Evolutionary conservation across 306 rosid genomes (phyloP), one percentile per base, ranked within the genome.

Genomic region (Hippophae tibetana): DNA sequence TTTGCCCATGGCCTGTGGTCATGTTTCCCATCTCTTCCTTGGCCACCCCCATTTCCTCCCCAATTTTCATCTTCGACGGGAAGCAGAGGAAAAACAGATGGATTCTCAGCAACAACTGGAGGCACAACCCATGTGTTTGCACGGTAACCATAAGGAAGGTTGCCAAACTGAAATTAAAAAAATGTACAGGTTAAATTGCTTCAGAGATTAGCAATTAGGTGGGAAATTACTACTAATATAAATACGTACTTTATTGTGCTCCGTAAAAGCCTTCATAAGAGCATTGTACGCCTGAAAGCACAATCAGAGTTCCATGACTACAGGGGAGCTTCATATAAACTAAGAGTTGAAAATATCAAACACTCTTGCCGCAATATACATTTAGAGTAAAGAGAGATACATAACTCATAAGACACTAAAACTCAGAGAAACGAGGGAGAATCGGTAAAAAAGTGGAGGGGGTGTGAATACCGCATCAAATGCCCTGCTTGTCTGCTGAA

Each of bases 11-110:
- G 81, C 69, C 96, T 84, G 76, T 63, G 64, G 44, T 92, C 83
- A 57, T 87, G 87, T 53, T 72, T 81, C 53, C 76, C 72, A 49
- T 83, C 89, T 73, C 95, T 81, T 72, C 96, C 96, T 69, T 76
- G 96, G 23, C 96, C 98, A 67, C 96, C 98, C 14, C 96, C 96
- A 62, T 75, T 85, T 69, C 96, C 98, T 68, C 95, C 96, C 98
- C 98, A 87, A 52, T 65, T 68, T 65, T 85, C 96, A 58, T 92
- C 96, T 76, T 92, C 98, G 56, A 71, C 68, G 10, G 98, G 96
- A 65, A 92, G 93, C 23, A 83, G 77, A 1, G 83, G 86, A 74
- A 85, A 81, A 65, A 74, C 54, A 57, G 89, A 77, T 42, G 88
- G 84, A 52, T 76, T 87, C 56, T 85, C 95, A 13, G 93, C 89